phyloP scores from a whole-genome alignment of 2,329 filamentous ascomycete genomes.

The Xylariaceae sp. region DNA sequence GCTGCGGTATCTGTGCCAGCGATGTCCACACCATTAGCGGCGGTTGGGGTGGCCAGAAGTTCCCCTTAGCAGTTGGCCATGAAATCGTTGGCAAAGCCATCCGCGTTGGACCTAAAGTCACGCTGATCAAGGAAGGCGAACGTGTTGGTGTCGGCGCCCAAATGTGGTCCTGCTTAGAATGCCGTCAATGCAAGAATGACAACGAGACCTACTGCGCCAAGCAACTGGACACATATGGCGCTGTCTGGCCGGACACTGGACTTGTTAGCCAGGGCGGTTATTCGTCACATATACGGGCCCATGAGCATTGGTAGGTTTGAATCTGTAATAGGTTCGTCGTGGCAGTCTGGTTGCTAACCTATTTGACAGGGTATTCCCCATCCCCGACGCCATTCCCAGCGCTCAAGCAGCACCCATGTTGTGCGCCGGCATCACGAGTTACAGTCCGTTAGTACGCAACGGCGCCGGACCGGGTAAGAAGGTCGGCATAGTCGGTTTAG shows the following conservation, averaged over 20 bases:
- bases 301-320: conserved; percentile 62
- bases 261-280: conserved; percentile 61
- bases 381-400: conserved; percentile 65
- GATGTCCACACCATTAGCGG: conserved; percentile 68
- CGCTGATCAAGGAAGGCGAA: conserved; percentile 56
- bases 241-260: conserved; percentile 54
- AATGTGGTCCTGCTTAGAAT: conserved; percentile 60
- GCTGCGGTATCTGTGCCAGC: conserved; percentile 71
- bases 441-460: conserved; percentile 71
- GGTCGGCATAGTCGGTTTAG: conserved; percentile 69
- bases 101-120: conserved; percentile 63
- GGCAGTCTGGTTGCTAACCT: not conserved
- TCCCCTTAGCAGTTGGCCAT: conserved; percentile 55
- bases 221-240: conserved; percentile 57
- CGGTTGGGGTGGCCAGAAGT: conserved; percentile 52
- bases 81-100: conserved; percentile 68
- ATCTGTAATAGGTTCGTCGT: not conserved
- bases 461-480: conserved; percentile 74
- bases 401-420: conserved; percentile 71
- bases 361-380: conserved; percentile 56
- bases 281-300: conserved; percentile 62
- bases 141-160: conserved; percentile 68
- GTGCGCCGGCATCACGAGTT: conserved; percentile 79
- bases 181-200: conserved; percentile 60
- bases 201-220: conserved; percentile 67